These are phyloP conservation scores for Nemania serpens DNA, from an alignment of 2,329 filamentous ascomycete species.

Conservation along the genomic window DNA sequence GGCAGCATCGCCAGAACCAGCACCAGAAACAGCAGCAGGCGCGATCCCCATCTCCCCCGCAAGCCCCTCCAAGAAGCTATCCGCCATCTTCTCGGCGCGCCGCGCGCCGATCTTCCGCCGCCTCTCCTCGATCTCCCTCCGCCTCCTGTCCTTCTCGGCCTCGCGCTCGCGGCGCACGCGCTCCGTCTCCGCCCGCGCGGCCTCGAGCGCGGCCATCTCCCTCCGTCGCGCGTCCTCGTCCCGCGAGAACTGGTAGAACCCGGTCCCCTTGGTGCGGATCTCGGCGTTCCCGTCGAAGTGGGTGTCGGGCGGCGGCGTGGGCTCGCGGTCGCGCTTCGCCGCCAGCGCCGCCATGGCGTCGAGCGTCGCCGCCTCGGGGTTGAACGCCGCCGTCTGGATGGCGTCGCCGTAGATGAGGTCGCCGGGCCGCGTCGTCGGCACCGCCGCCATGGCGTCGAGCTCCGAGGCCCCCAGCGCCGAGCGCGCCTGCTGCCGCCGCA, in stretches of 20 bases:
- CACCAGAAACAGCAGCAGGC: neutral
- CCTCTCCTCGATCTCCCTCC: slow-evolving; percentile 66
- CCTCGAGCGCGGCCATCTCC: slow-evolving; percentile 80
- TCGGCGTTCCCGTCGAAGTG: slow-evolving; percentile 89
- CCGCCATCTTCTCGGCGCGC: slow-evolving; percentile 46
- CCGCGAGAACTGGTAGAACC: slow-evolving; percentile 88
- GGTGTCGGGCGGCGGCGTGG: slow-evolving; percentile 76
- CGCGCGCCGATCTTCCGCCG: slow-evolving; percentile 64
- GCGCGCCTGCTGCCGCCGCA: slow-evolving; percentile 61
- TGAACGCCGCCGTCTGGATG: slow-evolving; percentile 83
- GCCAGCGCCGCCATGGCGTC: slow-evolving; percentile 80
- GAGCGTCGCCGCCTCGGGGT: slow-evolving; percentile 63
- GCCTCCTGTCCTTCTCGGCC: slow-evolving; percentile 67
- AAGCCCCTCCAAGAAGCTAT: slow-evolving; percentile 44
- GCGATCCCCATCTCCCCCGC: slow-evolving; percentile 38
- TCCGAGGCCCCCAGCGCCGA: slow-evolving; percentile 61
- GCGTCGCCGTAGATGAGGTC: slow-evolving; percentile 84
- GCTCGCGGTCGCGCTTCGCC: slow-evolving; percentile 74
- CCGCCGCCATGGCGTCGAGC: slow-evolving; percentile 70
- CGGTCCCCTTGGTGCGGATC: slow-evolving; percentile 84
- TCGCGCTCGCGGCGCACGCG: slow-evolving; percentile 69
- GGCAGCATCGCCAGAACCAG: neutral
- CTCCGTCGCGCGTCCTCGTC: slow-evolving; percentile 62
- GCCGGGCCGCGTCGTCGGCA: slow-evolving; percentile 61
- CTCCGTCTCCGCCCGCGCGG: slow-evolving; percentile 61